Evolutionary conservation across 768 basidiomycete species (phyloP), one percentile per base, ranked within the genome.

Genomic region (Calvatia gigantea): DNA sequence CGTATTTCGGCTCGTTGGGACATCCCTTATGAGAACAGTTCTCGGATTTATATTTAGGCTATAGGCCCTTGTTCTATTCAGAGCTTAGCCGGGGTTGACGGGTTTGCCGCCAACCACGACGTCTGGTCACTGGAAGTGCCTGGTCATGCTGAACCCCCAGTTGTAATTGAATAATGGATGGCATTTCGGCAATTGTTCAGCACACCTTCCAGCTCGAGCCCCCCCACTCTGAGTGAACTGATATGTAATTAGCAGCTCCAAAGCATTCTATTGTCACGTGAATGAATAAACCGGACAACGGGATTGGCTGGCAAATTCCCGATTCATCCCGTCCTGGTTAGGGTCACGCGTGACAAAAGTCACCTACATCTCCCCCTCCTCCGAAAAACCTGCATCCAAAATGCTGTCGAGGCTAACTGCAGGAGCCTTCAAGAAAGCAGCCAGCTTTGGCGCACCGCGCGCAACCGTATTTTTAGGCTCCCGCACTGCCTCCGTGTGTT

Each of bases 401-500:
- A 91, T 91, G 89, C 72, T 90, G 70, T 84, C 86, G 72, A 90
- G 86, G 85, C 81, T 89, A 75, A 84, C 86, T 69, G 81, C 82
- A 73, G 82, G 83, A 73, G 81, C 81, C 75, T 78, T 88, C 70
- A 84, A 77, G 72, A 81, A 76, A 68, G 79, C 79, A 61, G 73
- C 75, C 62, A 73, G 71, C 60, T 62, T 76, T 58, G 74, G 78
- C 56, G 70, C 75, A 56, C 67, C 79, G 56, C 81, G 78, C 58
- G 71, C 74, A 48, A 68, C 70, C 5, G 62, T 75, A 51, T 65
- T 73, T 38, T 65, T 73, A 61, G 72, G 67, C 48, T 73, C 78
- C 59, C 81, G 81, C 65, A 69, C 75, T 58, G 65, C 75, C 50
- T 75, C 78, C 66, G 86, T 88, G 66, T 60, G 79, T 71, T n/a